Percentiles rank a stretch among this genome's conserved stretches.
phyloP scores from a whole-genome alignment of 2,329 filamentous ascomycete species.

The Colletotrichum sp. region DNA sequence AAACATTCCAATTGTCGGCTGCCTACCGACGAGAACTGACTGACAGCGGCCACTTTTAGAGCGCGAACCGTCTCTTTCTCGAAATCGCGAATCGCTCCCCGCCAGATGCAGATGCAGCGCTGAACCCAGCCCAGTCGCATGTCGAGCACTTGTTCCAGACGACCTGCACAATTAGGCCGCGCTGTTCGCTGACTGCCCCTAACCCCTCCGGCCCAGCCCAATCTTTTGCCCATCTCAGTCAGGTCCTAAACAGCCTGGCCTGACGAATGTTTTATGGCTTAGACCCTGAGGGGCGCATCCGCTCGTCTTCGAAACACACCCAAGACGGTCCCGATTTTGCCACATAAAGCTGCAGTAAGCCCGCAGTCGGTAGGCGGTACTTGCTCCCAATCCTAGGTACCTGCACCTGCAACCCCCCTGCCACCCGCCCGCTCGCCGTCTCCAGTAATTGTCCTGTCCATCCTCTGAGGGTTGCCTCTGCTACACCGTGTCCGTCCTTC shows the following conservation, averaged over 20 bases:
- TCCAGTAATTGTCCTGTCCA: not conserved
- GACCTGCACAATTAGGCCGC: not conserved
- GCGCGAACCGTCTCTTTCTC: not conserved
- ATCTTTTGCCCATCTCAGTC: not conserved
- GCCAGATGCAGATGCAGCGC: not conserved
- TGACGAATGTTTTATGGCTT: slow-evolving; percentile 23
- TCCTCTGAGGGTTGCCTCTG: not conserved
- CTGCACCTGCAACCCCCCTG: not conserved
- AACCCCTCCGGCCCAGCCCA: not conserved
- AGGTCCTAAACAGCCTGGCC: slow-evolving; percentile 10
- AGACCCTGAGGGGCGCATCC: slow-evolving; percentile 19
- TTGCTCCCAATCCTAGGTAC: not conserved
- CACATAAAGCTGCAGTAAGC: slow-evolving; percentile 14
- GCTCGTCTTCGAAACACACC: slow-evolving; percentile 25
- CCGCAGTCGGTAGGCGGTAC: not conserved
- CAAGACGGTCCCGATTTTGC: slow-evolving; percentile 24
- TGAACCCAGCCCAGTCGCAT: not conserved
- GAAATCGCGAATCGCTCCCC: not conserved
- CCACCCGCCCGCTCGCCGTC: not conserved
- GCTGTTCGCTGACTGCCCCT: not conserved
- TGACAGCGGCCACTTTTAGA: not conserved
- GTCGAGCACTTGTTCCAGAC: not conserved
- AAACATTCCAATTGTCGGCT: not conserved
- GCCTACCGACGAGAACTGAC: not conserved
- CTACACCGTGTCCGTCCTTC: not conserved